These are phyloP conservation scores for Aspergillus aculeatinus DNA, from an alignment of 2,329 filamentous ascomycete genomes.

Conservation along the genomic window DNA sequence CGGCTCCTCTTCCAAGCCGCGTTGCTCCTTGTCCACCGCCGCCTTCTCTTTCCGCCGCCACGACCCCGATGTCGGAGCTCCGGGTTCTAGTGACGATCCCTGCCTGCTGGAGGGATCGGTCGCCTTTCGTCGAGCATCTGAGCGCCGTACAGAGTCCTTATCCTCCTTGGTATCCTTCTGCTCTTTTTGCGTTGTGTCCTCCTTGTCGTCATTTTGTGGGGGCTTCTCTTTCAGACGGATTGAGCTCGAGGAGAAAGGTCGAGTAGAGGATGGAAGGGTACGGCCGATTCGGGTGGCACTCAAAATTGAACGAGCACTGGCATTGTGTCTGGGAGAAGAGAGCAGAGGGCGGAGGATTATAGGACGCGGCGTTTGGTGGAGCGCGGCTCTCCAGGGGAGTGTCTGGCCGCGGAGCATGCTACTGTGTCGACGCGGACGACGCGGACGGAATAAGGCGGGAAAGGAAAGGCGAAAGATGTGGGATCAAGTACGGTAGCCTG, in stretches of 20 bases:
- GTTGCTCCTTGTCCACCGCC: constrained; percentile 41
- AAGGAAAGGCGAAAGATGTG: constrained; percentile 13
- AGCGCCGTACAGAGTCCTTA: constrained; percentile 46
- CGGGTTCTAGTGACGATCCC: constrained; percentile 25
- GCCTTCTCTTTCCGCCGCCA: constrained; percentile 43
- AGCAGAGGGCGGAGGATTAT: constrained; percentile 35
- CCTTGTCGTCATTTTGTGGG: constrained; percentile 42
- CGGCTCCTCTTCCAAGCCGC: constrained; percentile 38
- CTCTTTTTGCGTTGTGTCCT: constrained; percentile 30
- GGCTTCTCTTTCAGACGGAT: constrained; percentile 58
- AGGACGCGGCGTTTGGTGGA: constrained; percentile 51
- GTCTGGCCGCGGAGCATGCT: constrained; percentile 66
- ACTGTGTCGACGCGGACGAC: constrained; percentile 16
- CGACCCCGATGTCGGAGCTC: constrained; percentile 35
- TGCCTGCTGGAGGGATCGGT: constrained; percentile 38
- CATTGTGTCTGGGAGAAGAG: constrained; percentile 33
- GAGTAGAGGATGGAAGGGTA: constrained; percentile 31
- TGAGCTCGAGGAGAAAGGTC: constrained; percentile 47
- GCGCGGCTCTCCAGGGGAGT: constrained; percentile 64
- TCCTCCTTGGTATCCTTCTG: constrained; percentile 32
- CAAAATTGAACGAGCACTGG: constrained; percentile 28
- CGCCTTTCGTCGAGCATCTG: constrained; percentile 43
- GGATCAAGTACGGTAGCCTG: constrained; percentile 12
- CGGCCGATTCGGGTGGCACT: constrained; percentile 24
- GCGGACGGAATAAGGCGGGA: constrained; percentile 7